A percentile compares a stretch with the other conserved stretches of the same genome.
Conservation (phyloP, 2,329 filamentous ascomycete species). For the Sclerotinia minor region DNA sequence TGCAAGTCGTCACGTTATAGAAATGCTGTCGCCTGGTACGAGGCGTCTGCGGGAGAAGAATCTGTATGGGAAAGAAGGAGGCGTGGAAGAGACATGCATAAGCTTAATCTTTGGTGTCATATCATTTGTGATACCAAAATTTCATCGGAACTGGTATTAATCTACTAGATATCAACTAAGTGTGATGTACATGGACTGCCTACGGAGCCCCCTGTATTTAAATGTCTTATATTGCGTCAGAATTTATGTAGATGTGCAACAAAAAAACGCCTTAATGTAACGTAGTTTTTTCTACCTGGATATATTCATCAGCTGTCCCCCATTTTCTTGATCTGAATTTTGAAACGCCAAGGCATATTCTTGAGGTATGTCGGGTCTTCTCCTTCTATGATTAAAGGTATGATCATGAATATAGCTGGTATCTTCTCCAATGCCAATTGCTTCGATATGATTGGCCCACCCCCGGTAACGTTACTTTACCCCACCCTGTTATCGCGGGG, state of each 20-base stretch:
- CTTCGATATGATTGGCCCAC: slow-evolving; percentile 3
- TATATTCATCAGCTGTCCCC: background rate
- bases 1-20: background rate
- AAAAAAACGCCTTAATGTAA: background rate
- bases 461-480: slow-evolving; percentile 8
- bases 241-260: slow-evolving; percentile 5
- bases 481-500: slow-evolving; percentile 16
- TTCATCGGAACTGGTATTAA: background rate
- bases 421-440: slow-evolving; percentile 10
- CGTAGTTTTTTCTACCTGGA: background rate
- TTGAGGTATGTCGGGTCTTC: too few relatives aligned
- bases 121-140: background rate
- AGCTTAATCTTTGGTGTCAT: background rate
- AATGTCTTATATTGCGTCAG: slow-evolving; percentile 10
- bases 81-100: background rate
- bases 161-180: background rate
- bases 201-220: background rate
- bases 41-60: background rate
- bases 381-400: too few relatives aligned
- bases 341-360: background rate
- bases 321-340: background rate
- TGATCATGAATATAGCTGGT: background rate
- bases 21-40: background rate
- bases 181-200: background rate
- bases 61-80: background rate